These are phyloP conservation scores for Fusarium sp. DNA, from an alignment of 2,329 filamentous ascomycete genomes.

Conservation along the genomic window DNA sequence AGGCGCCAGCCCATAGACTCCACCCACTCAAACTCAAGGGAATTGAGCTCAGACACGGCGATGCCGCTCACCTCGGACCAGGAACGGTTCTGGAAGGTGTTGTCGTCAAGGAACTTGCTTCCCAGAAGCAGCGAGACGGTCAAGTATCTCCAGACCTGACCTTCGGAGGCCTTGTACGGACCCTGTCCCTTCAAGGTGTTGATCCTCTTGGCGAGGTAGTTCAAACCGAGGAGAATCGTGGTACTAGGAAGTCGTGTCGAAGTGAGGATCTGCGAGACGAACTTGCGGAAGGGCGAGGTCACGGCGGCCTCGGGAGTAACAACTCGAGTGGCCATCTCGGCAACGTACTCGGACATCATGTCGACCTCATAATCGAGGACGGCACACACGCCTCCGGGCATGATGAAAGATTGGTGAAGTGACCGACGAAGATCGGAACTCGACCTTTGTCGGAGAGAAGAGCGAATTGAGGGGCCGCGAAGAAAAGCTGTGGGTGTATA, in stretches of 20 bases:
- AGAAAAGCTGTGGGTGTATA: conserved; percentile 21
- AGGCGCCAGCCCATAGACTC: conserved; percentile 84
- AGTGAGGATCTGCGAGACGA: conserved; percentile 88
- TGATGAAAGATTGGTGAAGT: conserved; percentile 55
- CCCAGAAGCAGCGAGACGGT: conserved; percentile 86
- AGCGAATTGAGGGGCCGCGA: conserved; percentile 35
- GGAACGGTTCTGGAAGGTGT: conserved; percentile 96
- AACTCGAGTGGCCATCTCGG: conserved; percentile 79
- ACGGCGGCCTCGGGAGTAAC: conserved; percentile 64
- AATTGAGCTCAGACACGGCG: conserved; percentile 83
- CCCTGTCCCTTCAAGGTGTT: conserved; percentile 72
- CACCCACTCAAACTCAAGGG: conserved; percentile 89
- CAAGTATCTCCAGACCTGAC: conserved; percentile 86
- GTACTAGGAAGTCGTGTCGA: conserved; percentile 91
- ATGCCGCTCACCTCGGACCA: conserved; percentile 97
- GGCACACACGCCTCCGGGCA: conserved; percentile 87
- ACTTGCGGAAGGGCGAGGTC: conserved; percentile 85
- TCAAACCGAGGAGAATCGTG: conserved; percentile 89
- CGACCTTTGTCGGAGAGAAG: conserved; percentile 53
- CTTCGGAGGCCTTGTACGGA: conserved; percentile 68
- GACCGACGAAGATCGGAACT: conserved; percentile 54
- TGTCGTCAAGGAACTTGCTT: conserved; percentile 96
- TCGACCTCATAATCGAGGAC: conserved; percentile 98
- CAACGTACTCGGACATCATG: conserved; percentile 93
- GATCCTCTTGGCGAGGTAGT: conserved; percentile 87